phyloP scores from a whole-genome alignment of 2,329 filamentous ascomycete genomes.

The Diaporthe longicolla region DNA sequence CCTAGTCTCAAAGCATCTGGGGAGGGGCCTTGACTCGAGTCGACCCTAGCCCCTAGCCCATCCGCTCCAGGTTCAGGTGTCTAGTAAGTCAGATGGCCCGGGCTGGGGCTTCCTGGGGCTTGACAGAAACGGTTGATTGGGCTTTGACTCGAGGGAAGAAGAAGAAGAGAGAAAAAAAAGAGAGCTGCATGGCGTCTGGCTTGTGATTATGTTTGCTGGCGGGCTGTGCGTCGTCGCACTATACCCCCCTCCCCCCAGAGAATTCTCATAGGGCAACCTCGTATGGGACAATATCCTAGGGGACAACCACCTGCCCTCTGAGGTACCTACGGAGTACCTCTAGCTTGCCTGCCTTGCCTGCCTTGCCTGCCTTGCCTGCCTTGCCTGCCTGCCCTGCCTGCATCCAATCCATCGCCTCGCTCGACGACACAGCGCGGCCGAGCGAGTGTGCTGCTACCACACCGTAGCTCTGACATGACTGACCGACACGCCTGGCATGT shows the following conservation, averaged over 20 bases:
- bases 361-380: too few relatives aligned
- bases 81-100: constrained; percentile 20
- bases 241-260: too few relatives aligned
- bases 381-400: too few relatives aligned
- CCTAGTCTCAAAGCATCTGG: constrained; percentile 33
- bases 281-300: too few relatives aligned
- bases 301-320: neutral
- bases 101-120: constrained; percentile 24
- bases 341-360: neutral
- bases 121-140: constrained; percentile 24
- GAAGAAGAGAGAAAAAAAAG: neutral
- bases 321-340: too few relatives aligned
- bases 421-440: constrained; percentile 14
- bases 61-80: constrained; percentile 19
- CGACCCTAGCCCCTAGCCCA: constrained; percentile 19
- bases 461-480: constrained; percentile 30
- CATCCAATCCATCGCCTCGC: too few relatives aligned
- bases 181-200: constrained; percentile 29
- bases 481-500: constrained; percentile 20
- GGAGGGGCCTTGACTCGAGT: constrained; percentile 30
- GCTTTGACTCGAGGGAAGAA: constrained; percentile 20
- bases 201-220: constrained; percentile 31
- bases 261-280: too few relatives aligned
- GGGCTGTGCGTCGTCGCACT: constrained; percentile 6
- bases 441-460: constrained; percentile 20